Evolutionary conservation across 768 basidiomycete species (phyloP), one percentile per base, ranked within the genome.

Genomic region (Krasilnikovozyma curviuscula): DNA sequence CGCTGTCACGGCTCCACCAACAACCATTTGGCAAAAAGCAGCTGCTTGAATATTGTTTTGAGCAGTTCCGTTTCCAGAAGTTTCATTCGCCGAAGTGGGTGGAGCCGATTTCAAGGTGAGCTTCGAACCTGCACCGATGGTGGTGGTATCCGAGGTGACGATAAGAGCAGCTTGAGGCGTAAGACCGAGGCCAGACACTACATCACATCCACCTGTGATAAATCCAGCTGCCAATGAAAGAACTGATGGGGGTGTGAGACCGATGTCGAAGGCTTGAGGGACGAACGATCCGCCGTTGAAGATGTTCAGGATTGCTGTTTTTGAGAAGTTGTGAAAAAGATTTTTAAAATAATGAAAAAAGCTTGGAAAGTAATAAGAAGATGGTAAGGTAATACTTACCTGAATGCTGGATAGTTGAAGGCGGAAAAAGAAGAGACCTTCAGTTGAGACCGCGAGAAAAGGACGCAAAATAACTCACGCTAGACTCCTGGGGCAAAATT

Each of bases 21-120:
- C 21, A 27, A 57, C 55, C 49, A 59, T 53, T 44, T 59, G 55
- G 49, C 56, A 57, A 49, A 57, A 56, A 4, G 52, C 34, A 6
- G 16, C 34, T 40, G 8, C 18, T 31, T 32, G 3, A 9, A 16
- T 3, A 30, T 44, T 2, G 7, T 32, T n/a, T 4, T 44, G 7
- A 27, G 40, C 18, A 3, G 38, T 27, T 19, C 7, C 13, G 50
- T 39, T 38, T 29, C 49, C 48, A 6, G 42, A 35, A 7, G 34
- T 31, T 32, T 56, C 48, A 23, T 47, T 27, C 38, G 7, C 40
- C 45, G n/a, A 44, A 31, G 8, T 52, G 34, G 16, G 46, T 44
- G 27, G 46, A 21, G 6, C 40, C 34, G 24, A 30, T 40, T 38
- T 48, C 39, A 58, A 56, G 1, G 55, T 43, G 0, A 58, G 38